phyloP scores from a whole-genome alignment of 2,329 filamentous ascomycete genomes.

The Colletotrichum sp. region DNA sequence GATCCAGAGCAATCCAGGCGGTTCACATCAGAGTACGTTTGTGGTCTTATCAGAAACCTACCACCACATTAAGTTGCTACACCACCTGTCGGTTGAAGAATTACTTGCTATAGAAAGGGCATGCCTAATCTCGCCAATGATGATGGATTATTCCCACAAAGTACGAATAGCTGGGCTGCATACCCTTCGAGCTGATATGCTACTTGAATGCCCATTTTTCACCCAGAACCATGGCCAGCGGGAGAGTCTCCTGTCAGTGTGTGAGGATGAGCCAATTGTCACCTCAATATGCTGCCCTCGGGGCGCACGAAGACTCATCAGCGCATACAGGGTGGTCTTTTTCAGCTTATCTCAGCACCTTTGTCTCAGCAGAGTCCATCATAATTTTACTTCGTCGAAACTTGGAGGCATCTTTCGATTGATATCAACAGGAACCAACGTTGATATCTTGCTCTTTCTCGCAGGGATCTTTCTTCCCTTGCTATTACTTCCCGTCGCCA shows the following conservation, averaged over 20 bases:
- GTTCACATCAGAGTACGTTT: neutral
- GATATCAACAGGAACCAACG: neutral
- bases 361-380: neutral
- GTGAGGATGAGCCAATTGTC: neutral
- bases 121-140: neutral
- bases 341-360: neutral
- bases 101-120: neutral
- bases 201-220: neutral
- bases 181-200: neutral
- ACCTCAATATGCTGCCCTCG: neutral
- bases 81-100: neutral
- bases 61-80: neutral
- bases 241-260: neutral
- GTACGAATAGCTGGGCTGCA: neutral
- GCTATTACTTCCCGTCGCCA: neutral
- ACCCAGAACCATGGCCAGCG: neutral
- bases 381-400: neutral
- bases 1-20: neutral
- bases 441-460: neutral
- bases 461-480: too few species aligned
- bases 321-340: neutral
- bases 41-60: neutral
- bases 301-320: neutral
- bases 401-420: neutral
- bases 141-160: neutral